A percentile compares a stretch with the other conserved stretches of the same genome.
Conservation (phyloP, 2,329 filamentous ascomycete genomes). For the Fusarium tricinctum region DNA sequence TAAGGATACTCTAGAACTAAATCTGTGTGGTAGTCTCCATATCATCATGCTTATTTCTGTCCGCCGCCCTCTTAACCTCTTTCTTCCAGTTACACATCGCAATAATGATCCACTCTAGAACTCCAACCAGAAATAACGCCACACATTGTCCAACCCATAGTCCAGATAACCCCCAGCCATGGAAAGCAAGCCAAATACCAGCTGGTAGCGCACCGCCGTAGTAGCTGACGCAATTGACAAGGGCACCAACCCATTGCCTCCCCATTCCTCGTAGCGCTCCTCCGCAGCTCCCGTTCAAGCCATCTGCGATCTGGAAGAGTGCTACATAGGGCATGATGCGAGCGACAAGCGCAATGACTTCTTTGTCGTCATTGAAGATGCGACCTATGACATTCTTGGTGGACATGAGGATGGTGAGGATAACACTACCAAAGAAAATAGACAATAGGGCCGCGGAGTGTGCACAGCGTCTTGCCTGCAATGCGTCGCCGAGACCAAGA, state of each 20-base stretch:
- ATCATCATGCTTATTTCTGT: constrained; percentile 44
- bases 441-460: constrained; percentile 82
- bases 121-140: constrained; percentile 83
- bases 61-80: constrained; percentile 47
- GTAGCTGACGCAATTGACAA: constrained; percentile 86
- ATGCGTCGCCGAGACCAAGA: constrained; percentile 75
- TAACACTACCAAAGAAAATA: constrained; percentile 74
- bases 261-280: constrained; percentile 87
- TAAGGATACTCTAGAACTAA: too few relatives aligned
- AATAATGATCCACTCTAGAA: constrained; percentile 84
- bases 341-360: constrained; percentile 79
- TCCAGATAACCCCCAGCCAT: constrained; percentile 85
- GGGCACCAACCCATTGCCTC: constrained; percentile 84
- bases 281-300: constrained; percentile 86
- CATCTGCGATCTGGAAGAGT: constrained; percentile 91
- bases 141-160: constrained; percentile 89
- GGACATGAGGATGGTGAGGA: constrained; percentile 77
- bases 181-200: constrained; percentile 88
- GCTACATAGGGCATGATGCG: constrained; percentile 88
- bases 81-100: constrained; percentile 80
- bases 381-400: constrained; percentile 80
- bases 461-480: constrained; percentile 77
- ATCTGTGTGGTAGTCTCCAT: neutral
- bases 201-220: constrained; percentile 84
- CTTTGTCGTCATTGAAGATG: constrained; percentile 83